Evolutionary conservation across 2,329 filamentous ascomycete genomes (phyloP), one percentile per base, ranked within the genome.

Genomic region (Fusarium subtropicale): DNA sequence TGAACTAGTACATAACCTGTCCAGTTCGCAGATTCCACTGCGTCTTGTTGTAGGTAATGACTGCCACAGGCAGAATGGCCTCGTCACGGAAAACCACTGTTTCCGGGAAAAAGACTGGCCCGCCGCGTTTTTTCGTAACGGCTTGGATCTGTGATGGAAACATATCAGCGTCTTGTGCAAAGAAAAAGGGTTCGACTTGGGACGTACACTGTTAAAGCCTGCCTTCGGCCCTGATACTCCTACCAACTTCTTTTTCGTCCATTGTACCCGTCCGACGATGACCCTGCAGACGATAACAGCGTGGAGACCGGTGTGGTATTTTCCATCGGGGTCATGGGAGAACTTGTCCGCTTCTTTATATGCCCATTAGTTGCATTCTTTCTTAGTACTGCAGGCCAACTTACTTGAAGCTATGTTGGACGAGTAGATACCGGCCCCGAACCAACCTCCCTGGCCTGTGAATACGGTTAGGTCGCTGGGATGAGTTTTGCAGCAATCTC

Each of bases 321-420:
- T 36, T 10, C 34, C 34, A 10, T 18, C 16, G 11, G 34, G 34
- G 34, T 36, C 34, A 18, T 36, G 34, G 1, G 34, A 36, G 15
- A 36, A 36, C 34, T 36, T 36, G 9, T 36, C 34, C 34, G 34
- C 16, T 36, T 36, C 34, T 36, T 16, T 11, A 2, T 10, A 18
- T 18, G 11, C 34, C 16, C 1, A n/a, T 36, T 36, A 36, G 34
- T n/a, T 18, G 16, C 5, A 9, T 36, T 18, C 2, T 2, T 18
- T 6, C 9, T 36, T 10, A 36, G 34, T 9, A 18, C 5, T 5
- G 11, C 34, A 9, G 0, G 1, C 0, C 16, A n/a, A n/a, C 34
- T 16, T 36, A 36, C 34, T 36, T 36, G 34, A 36, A 0, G 34
- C 8, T 36, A 36, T 36, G 16, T 36, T 36, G 4, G 34, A 36